These are phyloP conservation scores for Epichloe hybrida DNA, from an alignment of 2,329 filamentous ascomycete species.

Conservation along the genomic window DNA sequence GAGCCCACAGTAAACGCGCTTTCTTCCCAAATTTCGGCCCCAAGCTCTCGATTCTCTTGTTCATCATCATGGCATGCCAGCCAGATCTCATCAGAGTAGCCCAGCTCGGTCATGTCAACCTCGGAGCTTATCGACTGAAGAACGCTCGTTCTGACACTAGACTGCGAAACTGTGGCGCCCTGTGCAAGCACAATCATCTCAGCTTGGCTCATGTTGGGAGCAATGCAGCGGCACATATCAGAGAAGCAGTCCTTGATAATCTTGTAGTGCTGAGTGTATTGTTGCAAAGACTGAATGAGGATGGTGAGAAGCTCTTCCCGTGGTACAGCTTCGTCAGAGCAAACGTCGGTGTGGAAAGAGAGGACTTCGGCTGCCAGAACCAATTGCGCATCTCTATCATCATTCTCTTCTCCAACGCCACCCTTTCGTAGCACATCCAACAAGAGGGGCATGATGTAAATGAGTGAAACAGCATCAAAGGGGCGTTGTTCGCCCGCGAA, in stretches of 20 bases:
- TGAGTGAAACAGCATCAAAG: constrained; percentile 76
- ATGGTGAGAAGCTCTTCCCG: constrained; percentile 58
- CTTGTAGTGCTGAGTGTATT: constrained; percentile 87
- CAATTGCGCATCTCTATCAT: constrained; percentile 81
- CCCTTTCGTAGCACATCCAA: constrained; percentile 67
- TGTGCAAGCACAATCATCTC: constrained; percentile 68
- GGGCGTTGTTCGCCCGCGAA: constrained; percentile 90
- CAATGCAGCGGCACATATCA: constrained; percentile 72
- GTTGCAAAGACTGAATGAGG: constrained; percentile 73
- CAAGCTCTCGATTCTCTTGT: constrained; percentile 73
- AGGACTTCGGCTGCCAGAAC: constrained; percentile 81
- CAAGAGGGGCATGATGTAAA: constrained; percentile 73
- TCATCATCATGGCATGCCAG: constrained; percentile 84
- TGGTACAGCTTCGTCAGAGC: constrained; percentile 61
- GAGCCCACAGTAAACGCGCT: constrained; percentile 61
- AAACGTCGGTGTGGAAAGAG: constrained; percentile 74
- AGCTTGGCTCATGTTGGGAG: constrained; percentile 58
- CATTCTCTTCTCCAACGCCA: constrained; percentile 57
- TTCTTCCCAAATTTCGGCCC: constrained; percentile 87
- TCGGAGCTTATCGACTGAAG: constrained; percentile 85
- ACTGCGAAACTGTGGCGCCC: constrained; percentile 66
- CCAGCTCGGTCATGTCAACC: constrained; percentile 77
- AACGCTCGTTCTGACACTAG: constrained; percentile 68
- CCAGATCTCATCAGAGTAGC: constrained; percentile 86
- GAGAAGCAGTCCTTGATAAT: constrained; percentile 83